A percentile compares a stretch with the other conserved stretches of the same genome.
Conservation (phyloP, 768 basidiomycete genomes). For the Tulasnella sp. region DNA sequence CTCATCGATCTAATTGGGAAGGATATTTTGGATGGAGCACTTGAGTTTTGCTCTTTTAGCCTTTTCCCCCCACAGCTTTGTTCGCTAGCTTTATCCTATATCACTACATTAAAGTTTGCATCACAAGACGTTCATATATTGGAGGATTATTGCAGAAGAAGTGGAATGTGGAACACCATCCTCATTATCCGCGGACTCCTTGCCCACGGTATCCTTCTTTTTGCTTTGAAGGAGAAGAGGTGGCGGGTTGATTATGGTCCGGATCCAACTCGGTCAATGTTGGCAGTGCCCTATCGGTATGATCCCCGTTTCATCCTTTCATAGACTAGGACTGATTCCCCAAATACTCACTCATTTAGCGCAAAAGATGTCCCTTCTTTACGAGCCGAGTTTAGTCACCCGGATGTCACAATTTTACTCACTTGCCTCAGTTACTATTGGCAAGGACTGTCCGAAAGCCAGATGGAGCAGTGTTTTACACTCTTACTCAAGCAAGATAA, state of each 20-base stretch:
- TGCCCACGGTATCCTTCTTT: conserved; percentile 30
- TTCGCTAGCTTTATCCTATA: conserved; percentile 21
- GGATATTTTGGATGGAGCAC: not conserved
- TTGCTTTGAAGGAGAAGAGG: conserved; percentile 29
- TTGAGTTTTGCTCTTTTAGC: conserved; percentile 18
- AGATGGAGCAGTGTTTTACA: conserved; percentile 1
- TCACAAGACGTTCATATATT: not conserved
- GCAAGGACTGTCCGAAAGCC: not conserved
- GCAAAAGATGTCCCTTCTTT: conserved; percentile 23
- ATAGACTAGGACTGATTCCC: too few relatives aligned
- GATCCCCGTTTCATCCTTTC: too few relatives aligned
- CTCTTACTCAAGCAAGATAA: not conserved
- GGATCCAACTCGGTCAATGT: conserved; percentile 30
- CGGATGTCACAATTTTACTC: conserved; percentile 3
- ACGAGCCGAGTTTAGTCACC: conserved; percentile 8
- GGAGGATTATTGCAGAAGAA: not conserved
- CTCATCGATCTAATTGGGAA: not conserved
- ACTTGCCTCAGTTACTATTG: conserved; percentile 21
- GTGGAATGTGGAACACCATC: conserved; percentile 27
- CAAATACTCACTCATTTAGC: too few relatives aligned
- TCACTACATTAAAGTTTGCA: conserved; percentile 12
- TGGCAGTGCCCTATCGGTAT: conserved; percentile 45
- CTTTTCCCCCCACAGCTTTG: conserved; percentile 16
- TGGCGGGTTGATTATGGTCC: conserved; percentile 45
- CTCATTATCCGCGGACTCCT: conserved; percentile 37